These are phyloP conservation scores for Melocanna baccifera DNA, from an alignment of 176 grass and related monocot species.

Conservation along the genomic window DNA sequence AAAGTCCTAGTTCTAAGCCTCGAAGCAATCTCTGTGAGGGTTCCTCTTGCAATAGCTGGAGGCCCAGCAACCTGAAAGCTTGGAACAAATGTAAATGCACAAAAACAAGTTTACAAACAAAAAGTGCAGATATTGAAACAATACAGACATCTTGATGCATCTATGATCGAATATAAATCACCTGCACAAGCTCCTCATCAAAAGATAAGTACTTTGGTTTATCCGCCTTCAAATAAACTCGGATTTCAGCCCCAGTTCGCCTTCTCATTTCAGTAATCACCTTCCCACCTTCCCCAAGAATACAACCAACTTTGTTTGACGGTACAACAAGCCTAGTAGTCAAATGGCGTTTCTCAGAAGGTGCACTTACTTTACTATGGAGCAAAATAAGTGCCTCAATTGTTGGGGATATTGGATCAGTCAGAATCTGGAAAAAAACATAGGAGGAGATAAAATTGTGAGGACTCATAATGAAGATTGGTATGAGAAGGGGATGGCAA, in stretches of 20 bases:
- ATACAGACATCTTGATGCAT: conserved; percentile 17
- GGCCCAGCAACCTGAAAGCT: conserved; percentile 63
- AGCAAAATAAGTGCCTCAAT: conserved; percentile 90
- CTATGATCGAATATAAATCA: conserved; percentile 44
- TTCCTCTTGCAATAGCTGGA: conserved; percentile 53
- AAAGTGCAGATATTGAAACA: conserved; percentile 24
- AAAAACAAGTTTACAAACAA: conserved; percentile 37
- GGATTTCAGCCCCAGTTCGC: conserved; percentile 81
- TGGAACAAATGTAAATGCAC: conserved; percentile 40
- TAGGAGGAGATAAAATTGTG: conserved; percentile 19
- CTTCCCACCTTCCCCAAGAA: conserved; percentile 85
- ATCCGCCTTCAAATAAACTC: conserved; percentile 84
- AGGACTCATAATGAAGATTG: neutral
- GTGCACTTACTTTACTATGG: conserved; percentile 65
- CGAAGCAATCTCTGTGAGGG: conserved; percentile 65
- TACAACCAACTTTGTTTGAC: conserved; percentile 92
- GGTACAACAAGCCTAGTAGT: conserved; percentile 88
- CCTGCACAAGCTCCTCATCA: conserved; percentile 93
- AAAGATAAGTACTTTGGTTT: conserved; percentile 82
- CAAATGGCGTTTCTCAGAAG: conserved; percentile 59
- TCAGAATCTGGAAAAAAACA: conserved; percentile 52
- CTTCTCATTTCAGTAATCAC: conserved; percentile 97
- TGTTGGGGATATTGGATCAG: conserved; percentile 72
- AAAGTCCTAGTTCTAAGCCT: conserved; percentile 78
- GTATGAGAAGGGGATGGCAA: conserved; percentile 13